Evolutionary conservation across 768 basidiomycete species (phyloP), one percentile per base, ranked within the genome.

Genomic region (Exidia glandulosa): DNA sequence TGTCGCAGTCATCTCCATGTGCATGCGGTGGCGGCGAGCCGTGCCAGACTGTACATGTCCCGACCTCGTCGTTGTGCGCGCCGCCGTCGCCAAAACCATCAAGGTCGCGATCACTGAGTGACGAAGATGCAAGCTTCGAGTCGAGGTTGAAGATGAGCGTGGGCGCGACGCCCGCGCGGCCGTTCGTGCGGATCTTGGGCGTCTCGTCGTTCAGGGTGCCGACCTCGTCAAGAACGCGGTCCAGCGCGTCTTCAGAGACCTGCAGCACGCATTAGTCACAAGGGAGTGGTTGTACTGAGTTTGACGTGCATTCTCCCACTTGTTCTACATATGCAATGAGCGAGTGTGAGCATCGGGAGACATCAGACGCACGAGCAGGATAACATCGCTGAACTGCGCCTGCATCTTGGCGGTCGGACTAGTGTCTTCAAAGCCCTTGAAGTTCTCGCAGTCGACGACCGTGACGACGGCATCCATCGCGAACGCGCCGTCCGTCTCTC

Each of bases 381-480:
- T 83, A 37, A 94, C 78, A 69, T 97, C 94, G 2, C 94, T 93
- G 70, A 95, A 97, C 67, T 87, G 88, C n/a, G 94, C 90, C 75
- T 91, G 86, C 86, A 95, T 92, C 69, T 83, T 90, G 25, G 94
- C 93, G 1, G 94, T 94, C 0, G 90, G 87, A 6, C 88, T 91
- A 0, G 83, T 87, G 68, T 97, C 94, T 67, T 96, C 94, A 70
- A 96, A 96, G 2, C 94, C 94, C 14, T 75, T 71, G 70, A 97
- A 97, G 71, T 95, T 95, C 72, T 91, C 90, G 1, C 68, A 68
- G 57, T 72, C 72, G 54, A 97, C 76, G 25, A 95, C 93, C 1
- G 94, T 97, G 41, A 94, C 78, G 60, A 96, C 94, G 0, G 90
- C 88, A 66, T 97, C 94, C 30, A 97, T 77, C 67, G 82, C 84